Conservation (phyloP, 345 rosid genomes). For the Populus deltoides region DNA sequence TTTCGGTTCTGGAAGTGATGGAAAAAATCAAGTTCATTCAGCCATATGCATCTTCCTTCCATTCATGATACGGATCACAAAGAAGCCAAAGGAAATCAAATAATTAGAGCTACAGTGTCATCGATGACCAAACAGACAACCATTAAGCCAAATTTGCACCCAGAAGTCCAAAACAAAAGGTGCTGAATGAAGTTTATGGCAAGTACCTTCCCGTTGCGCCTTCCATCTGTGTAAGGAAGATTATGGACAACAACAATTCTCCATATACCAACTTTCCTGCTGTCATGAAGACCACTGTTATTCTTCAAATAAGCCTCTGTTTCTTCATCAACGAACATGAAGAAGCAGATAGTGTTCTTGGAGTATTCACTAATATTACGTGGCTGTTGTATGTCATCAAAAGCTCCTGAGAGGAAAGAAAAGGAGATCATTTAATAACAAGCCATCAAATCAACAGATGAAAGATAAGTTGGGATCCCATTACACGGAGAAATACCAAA, state of each 20-base stretch:
- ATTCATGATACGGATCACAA: background rate
- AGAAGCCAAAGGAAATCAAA: background rate
- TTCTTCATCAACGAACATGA: constrained; percentile 93
- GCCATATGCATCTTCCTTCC: background rate
- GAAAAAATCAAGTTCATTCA: background rate
- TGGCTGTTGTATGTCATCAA: constrained; percentile 88
- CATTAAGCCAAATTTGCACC: background rate
- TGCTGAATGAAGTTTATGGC: background rate
- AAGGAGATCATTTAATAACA: constrained; percentile 20
- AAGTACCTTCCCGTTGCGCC: constrained; percentile 93
- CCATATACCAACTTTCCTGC: constrained; percentile 78
- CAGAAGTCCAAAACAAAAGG: background rate
- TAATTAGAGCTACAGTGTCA: background rate
- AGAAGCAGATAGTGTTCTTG: constrained; percentile 76
- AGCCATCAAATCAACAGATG: constrained; percentile 1
- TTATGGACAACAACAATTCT: constrained; percentile 81
- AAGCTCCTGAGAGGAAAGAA: constrained; percentile 59
- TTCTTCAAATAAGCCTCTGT: constrained; percentile 77
- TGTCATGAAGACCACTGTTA: constrained; percentile 48
- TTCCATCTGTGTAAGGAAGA: constrained; percentile 80
- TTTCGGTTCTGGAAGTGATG: background rate
- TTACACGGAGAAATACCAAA: constrained; percentile 56
- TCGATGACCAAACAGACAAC: background rate
- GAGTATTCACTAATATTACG: constrained; percentile 72
- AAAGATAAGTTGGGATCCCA: constrained; percentile 10